Evolutionary conservation across 176 grass and related monocot genomes (phyloP).

Genomic region (Thalia dealbata): DNA sequence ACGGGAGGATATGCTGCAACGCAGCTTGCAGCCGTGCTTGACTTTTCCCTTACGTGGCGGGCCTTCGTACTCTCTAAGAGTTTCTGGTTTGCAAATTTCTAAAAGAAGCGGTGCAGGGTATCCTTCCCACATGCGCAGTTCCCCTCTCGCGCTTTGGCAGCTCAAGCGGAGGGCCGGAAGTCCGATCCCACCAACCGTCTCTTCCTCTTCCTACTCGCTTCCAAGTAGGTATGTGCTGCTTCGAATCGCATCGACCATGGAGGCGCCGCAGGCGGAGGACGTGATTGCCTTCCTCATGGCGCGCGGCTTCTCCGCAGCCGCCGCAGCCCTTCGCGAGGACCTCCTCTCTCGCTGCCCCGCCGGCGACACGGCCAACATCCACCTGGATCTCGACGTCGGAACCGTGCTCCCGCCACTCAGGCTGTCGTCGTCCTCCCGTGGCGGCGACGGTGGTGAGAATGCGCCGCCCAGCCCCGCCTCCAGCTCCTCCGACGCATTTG

Average conservation of each 20-base stretch:
- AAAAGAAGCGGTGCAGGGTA: not conserved
- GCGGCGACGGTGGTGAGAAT: conserved; percentile 7
- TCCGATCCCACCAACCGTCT: not conserved
- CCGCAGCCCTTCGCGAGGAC: conserved; percentile 83
- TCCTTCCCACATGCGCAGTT: not conserved
- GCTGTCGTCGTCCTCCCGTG: conserved; percentile 31
- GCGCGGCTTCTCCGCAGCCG: conserved; percentile 61
- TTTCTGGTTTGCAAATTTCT: not conserved
- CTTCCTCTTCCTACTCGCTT: not conserved
- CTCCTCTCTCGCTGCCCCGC: conserved; percentile 34
- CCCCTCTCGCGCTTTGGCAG: too few relatives aligned
- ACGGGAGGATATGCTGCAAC: not conserved
- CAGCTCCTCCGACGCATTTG: conserved; percentile 62
- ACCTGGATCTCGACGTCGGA: conserved; percentile 6
- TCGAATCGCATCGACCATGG: conserved; percentile 31
- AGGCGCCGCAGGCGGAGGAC: conserved; percentile 56
- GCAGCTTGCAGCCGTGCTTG: not conserved
- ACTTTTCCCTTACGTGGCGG: not conserved
- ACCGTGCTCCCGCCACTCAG: conserved; percentile 41
- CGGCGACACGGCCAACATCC: not conserved
- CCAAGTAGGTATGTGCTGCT: not conserved
- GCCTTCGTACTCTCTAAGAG: not conserved
- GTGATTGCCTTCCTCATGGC: conserved; percentile 83
- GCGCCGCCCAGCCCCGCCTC: conserved; percentile 35
- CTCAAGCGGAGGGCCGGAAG: not conserved